Conservation (phyloP, 2,329 filamentous ascomycete genomes). For the Colletotrichum sidae region DNA sequence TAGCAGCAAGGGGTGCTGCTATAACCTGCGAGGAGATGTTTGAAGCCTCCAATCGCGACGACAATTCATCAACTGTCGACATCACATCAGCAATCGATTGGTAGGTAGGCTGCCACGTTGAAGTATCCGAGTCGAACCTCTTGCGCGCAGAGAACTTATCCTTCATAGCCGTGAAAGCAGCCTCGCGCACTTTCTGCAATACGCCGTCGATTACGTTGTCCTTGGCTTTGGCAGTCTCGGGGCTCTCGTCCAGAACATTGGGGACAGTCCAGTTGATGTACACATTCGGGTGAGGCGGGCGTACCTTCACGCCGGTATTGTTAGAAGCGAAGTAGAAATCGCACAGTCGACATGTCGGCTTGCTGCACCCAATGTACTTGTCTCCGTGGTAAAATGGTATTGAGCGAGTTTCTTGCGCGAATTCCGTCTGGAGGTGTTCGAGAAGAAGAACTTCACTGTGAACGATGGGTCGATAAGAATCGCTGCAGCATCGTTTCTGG, state of each 20-base stretch:
- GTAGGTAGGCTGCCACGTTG: slow-evolving; percentile 2
- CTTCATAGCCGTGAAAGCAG: slow-evolving; percentile 8
- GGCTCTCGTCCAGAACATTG: slow-evolving; percentile 5
- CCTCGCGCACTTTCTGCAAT: slow-evolving; percentile 11
- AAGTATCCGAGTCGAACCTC: slow-evolving; percentile 22
- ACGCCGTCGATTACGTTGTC: slow-evolving; percentile 13
- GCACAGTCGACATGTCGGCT: slow-evolving; percentile 40
- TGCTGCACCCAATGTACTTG: slow-evolving; percentile 41
- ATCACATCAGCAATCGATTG: background rate
- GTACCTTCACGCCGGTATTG: slow-evolving; percentile 32
- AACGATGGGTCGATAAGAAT: slow-evolving; percentile 27
- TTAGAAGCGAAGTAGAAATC: slow-evolving; percentile 39
- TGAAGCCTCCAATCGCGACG: too few relatives aligned
- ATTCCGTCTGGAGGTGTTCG: slow-evolving; percentile 9
- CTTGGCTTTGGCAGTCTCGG: background rate
- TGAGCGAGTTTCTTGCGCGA: background rate
- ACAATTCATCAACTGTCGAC: background rate
- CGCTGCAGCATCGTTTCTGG: background rate
- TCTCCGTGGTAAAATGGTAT: slow-evolving; percentile 24
- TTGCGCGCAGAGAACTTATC: slow-evolving; percentile 27
- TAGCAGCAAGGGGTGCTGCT: background rate
- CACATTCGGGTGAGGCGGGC: slow-evolving; percentile 36
- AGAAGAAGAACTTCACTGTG: slow-evolving; percentile 39
- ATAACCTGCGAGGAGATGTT: background rate
- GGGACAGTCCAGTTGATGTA: slow-evolving; percentile 38